Conservation (phyloP, 805 yeast species). For the Ogataea sp. region DNA sequence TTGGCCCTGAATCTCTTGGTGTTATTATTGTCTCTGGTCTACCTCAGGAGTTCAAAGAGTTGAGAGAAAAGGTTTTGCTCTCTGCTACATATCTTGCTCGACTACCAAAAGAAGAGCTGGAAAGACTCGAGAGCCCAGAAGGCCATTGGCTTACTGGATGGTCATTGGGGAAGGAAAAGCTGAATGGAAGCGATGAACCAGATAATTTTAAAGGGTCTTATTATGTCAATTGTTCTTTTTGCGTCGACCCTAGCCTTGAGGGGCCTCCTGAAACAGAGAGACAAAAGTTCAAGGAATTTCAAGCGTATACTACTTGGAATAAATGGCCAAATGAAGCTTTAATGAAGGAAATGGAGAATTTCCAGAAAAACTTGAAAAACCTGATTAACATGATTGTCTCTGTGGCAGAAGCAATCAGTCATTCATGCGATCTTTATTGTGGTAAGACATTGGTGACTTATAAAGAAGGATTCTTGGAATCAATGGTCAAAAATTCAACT, state of each 20-base stretch:
- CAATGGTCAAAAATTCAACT: conserved; percentile 39
- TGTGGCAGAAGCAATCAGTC: conserved; percentile 42
- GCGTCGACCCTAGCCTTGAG: conserved; percentile 31
- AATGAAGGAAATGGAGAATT: conserved; percentile 21
- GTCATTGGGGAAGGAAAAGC: conserved; percentile 50
- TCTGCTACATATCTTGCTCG: conserved; percentile 35
- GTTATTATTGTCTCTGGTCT: conserved; percentile 39
- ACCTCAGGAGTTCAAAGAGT: conserved; percentile 28
- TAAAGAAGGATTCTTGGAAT: conserved; percentile 29
- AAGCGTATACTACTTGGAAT: conserved; percentile 41
- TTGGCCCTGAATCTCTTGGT: conserved; percentile 50
- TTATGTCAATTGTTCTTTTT: conserved; percentile 52
- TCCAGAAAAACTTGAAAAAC: conserved; percentile 29
- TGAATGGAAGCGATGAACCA: conserved; percentile 32
- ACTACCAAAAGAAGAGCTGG: conserved; percentile 27
- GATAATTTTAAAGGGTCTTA: conserved; percentile 49
- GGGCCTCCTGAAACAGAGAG: conserved; percentile 34
- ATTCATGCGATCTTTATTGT: conserved; percentile 43
- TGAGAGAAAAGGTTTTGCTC: conserved; percentile 34
- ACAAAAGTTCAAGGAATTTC: conserved; percentile 24
- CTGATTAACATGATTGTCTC: conserved; percentile 38
- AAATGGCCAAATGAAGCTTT: conserved; percentile 38
- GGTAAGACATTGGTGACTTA: conserved; percentile 20
- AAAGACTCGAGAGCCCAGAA: conserved; percentile 36
- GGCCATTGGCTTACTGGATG: conserved; percentile 51